phyloP scores from a whole-genome alignment of 2,329 filamentous ascomycete genomes.

The Colletotrichum chrysophilum region DNA sequence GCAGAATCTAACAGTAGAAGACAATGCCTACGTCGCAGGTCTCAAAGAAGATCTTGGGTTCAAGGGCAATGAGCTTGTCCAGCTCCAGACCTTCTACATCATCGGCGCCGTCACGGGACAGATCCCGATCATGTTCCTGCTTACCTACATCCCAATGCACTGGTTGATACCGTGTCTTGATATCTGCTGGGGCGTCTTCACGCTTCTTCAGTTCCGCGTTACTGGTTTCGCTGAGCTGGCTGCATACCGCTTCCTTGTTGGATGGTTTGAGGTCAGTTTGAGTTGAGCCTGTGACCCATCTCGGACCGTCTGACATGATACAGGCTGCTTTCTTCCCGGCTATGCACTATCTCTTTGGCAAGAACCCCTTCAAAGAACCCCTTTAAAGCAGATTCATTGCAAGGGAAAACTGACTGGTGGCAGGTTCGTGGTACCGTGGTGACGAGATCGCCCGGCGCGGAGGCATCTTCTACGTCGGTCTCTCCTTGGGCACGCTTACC shows the following conservation, averaged over 20 bases:
- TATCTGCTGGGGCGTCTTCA: constrained; percentile 61
- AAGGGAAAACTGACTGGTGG: constrained; percentile 39
- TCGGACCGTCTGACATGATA: not conserved
- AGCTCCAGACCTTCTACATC: constrained; percentile 29
- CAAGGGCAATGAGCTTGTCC: constrained; percentile 30
- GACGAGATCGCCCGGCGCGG: constrained; percentile 43
- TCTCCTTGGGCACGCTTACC: constrained; percentile 48
- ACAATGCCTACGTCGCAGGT: constrained; percentile 36
- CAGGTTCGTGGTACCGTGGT: constrained; percentile 55
- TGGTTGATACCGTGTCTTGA: constrained; percentile 38
- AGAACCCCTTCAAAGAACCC: not conserved
- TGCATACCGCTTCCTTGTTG: constrained; percentile 35
- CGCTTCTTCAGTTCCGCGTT: constrained; percentile 42
- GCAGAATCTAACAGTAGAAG: constrained; percentile 42
- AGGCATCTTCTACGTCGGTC: constrained; percentile 49
- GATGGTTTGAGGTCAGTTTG: constrained; percentile 28
- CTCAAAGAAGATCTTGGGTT: constrained; percentile 30
- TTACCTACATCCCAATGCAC: constrained; percentile 29
- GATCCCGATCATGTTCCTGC: constrained; percentile 35
- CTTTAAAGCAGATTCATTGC: too few relatives aligned
- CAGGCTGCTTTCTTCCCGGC: constrained; percentile 36
- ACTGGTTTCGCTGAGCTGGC: constrained; percentile 27
- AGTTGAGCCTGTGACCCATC: not conserved
- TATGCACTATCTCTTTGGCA: constrained; percentile 43
- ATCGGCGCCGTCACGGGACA: constrained; percentile 27